These are phyloP conservation scores for Tolypocladium tundrense DNA, from an alignment of 2,329 filamentous ascomycete species.

Conservation along the genomic window DNA sequence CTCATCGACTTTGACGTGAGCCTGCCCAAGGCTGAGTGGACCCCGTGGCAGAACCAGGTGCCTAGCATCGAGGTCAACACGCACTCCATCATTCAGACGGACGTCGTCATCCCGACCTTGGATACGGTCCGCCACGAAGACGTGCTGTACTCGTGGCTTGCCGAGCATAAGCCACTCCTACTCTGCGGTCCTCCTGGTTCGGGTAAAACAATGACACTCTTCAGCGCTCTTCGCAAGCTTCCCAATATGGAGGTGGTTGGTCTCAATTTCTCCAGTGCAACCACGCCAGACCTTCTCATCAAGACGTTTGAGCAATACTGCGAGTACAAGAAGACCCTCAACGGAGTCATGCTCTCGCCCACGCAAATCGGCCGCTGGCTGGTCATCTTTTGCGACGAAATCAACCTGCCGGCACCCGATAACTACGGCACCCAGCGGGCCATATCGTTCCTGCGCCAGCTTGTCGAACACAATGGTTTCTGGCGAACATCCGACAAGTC, in stretches of 20 bases:
- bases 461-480: slow-evolving; percentile 98
- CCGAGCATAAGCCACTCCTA: slow-evolving; percentile 93
- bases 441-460: slow-evolving; percentile 92
- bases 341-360: slow-evolving; percentile 88
- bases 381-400: slow-evolving; percentile 98
- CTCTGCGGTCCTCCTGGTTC: slow-evolving; percentile 96
- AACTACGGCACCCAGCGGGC: slow-evolving; percentile 96
- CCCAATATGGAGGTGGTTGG: slow-evolving; percentile 99
- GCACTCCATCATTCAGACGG: slow-evolving; percentile 93
- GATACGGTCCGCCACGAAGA: slow-evolving; percentile 98
- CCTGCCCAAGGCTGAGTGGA: slow-evolving; percentile 81
- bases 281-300: slow-evolving; percentile 92
- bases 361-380: slow-evolving; percentile 97
- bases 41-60: slow-evolving; percentile 88
- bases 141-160: slow-evolving; percentile 98
- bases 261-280: slow-evolving; percentile 98
- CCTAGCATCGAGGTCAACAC: slow-evolving; percentile 95
- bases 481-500: slow-evolving; percentile 96
- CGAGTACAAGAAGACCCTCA: slow-evolving; percentile 97
- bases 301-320: slow-evolving; percentile 99
- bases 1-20: slow-evolving; percentile 94
- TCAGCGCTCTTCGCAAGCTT: slow-evolving; percentile 91
- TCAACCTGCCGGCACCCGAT: slow-evolving; percentile 95
- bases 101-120: slow-evolving; percentile 94
- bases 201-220: slow-evolving; percentile 99